Evolutionary conservation across 371 early-diverging fungal genomes (phyloP).

Genomic region (Mucor velutinosus): DNA sequence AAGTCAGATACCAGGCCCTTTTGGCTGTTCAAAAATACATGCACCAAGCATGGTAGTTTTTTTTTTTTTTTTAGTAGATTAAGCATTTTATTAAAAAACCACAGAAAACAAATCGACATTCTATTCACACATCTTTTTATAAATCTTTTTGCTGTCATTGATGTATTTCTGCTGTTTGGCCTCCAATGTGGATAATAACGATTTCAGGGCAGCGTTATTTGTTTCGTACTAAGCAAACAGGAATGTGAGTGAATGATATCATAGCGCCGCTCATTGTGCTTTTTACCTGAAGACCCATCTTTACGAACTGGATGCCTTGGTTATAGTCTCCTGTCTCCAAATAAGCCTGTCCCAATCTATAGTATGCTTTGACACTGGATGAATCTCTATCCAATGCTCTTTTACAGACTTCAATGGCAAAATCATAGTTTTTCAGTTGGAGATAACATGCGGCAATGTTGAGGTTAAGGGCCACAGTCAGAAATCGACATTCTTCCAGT

Average conservation of each 20-base stretch:
- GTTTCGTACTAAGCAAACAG: constrained; percentile 16
- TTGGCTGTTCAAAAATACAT: constrained; percentile 84
- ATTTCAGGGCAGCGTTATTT: constrained; percentile 18
- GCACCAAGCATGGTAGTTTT: constrained; percentile 29
- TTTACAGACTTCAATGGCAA: constrained; percentile 46
- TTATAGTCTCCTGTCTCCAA: constrained; percentile 56
- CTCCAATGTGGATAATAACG: constrained; percentile 8
- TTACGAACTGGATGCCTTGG: constrained; percentile 47
- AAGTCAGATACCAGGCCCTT: constrained; percentile 91
- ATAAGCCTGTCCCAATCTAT: constrained; percentile 63
- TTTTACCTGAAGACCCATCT: constrained; percentile 50
- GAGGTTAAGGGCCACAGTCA: constrained; percentile 36
- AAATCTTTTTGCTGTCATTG: constrained; percentile 24
- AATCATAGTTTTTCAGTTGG: constrained; percentile 39
- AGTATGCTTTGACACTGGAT: constrained; percentile 62
- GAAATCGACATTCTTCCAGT: constrained; percentile 21
- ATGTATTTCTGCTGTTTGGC: constrained; percentile 14
- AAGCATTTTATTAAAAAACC: neutral
- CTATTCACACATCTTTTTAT: constrained; percentile 31
- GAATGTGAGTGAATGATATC: no score
- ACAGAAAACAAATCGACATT: neutral
- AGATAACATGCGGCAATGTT: constrained; percentile 50
- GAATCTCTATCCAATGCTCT: constrained; percentile 57
- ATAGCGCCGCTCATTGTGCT: neutral
- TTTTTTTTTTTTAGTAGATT: neutral